phyloP scores from a whole-genome alignment of 352 stramenopile species.

The Pelagophyceae sp. region DNA sequence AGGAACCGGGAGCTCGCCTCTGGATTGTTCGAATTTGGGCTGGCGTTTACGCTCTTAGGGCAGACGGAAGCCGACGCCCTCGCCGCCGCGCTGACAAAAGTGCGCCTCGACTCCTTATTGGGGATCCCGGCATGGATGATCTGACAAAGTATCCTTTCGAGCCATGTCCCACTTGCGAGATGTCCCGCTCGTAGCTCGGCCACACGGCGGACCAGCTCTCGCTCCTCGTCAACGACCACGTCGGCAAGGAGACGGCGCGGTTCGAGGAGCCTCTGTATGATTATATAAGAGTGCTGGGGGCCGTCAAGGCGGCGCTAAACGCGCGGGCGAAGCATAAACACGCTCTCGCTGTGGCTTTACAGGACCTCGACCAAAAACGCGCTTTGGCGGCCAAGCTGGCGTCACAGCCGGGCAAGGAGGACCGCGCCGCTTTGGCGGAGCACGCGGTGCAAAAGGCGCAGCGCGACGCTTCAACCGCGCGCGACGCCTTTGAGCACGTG shows the following conservation, averaged over 20 bases:
- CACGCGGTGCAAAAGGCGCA: slow-evolving; percentile 58
- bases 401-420: slow-evolving; percentile 64
- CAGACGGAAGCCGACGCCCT: slow-evolving; percentile 67
- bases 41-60: slow-evolving; percentile 85
- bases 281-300: slow-evolving; percentile 88
- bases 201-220: slow-evolving; percentile 79
- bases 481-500: slow-evolving; percentile 82
- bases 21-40: slow-evolving; percentile 88
- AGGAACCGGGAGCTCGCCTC: slow-evolving; percentile 86
- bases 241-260: slow-evolving; percentile 74
- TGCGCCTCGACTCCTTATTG: no score
- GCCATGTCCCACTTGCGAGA: no score
- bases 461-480: slow-evolving; percentile 68
- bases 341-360: slow-evolving; percentile 51
- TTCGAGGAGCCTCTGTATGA: slow-evolving; percentile 91
- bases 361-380: slow-evolving; percentile 72
- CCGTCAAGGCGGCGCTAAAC: slow-evolving; percentile 80
- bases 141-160: no score
- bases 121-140: no score
- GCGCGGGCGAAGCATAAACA: slow-evolving; percentile 46
- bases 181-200: no score
- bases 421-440: slow-evolving; percentile 63
- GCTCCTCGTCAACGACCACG: slow-evolving; percentile 76
- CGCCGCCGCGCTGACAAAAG: background rate
- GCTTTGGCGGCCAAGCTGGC: slow-evolving; percentile 48